phyloP scores from a whole-genome alignment of 441 rosid genomes.

The Adansonia gregorii region DNA sequence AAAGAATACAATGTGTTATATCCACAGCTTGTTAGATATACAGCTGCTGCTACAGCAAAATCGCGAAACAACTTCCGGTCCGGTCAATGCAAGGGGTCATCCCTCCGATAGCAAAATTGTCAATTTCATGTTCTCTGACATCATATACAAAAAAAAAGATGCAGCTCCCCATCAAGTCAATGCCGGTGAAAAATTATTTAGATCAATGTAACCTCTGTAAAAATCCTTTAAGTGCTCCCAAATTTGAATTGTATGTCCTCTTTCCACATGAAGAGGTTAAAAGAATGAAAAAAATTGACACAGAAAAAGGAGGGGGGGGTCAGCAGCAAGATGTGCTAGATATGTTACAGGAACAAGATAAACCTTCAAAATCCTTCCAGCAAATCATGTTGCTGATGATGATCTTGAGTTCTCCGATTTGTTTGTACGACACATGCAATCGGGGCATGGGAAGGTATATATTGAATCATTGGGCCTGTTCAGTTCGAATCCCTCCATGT shows the following conservation, averaged over 20 bases:
- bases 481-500: slow-evolving; percentile 88
- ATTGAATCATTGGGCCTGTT: slow-evolving; percentile 89
- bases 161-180: slow-evolving; percentile 33
- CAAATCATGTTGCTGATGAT: slow-evolving; percentile 50
- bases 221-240: slow-evolving; percentile 44
- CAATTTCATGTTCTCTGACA: slow-evolving; percentile 30
- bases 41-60: slow-evolving; percentile 31
- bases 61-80: slow-evolving; percentile 40
- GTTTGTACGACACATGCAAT: slow-evolving; percentile 91
- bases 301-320: slow-evolving; percentile 39
- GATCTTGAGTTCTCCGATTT: slow-evolving; percentile 60
- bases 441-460: slow-evolving; percentile 93
- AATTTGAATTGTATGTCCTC: slow-evolving; percentile 47
- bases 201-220: slow-evolving; percentile 41
- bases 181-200: slow-evolving; percentile 36
- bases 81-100: slow-evolving; percentile 34
- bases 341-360: slow-evolving; percentile 31
- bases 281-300: slow-evolving; percentile 68
- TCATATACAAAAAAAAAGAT: slow-evolving; percentile 41
- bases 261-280: slow-evolving; percentile 32
- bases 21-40: slow-evolving; percentile 43
- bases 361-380: slow-evolving; percentile 26
- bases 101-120: slow-evolving; percentile 31
- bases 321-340: slow-evolving; percentile 40
- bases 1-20: slow-evolving; percentile 42